phyloP scores from a whole-genome alignment of 2,329 filamentous ascomycete genomes.

The Talaromyces sp. region DNA sequence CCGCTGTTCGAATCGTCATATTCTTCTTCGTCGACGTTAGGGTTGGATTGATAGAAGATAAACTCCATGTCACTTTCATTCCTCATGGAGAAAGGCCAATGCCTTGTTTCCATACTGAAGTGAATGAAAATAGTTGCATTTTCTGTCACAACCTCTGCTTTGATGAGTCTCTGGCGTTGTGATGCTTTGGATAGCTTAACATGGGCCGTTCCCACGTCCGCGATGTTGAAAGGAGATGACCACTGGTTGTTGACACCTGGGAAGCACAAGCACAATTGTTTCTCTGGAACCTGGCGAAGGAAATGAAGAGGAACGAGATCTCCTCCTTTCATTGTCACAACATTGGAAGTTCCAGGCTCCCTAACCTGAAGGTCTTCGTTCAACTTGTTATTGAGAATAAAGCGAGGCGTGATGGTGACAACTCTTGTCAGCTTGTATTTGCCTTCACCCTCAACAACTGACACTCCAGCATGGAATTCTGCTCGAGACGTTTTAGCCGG shows the following conservation, averaged over 20 bases:
- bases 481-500: slow-evolving; percentile 63
- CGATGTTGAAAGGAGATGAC: slow-evolving; percentile 97
- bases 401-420: slow-evolving; percentile 85
- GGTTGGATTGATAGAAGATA: slow-evolving; percentile 91
- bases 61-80: slow-evolving; percentile 98
- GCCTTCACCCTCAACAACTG: slow-evolving; percentile 81
- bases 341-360: slow-evolving; percentile 84
- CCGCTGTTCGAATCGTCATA: slow-evolving; percentile 64
- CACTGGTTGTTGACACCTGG: slow-evolving; percentile 93
- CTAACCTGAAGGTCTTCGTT: slow-evolving; percentile 82
- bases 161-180: slow-evolving; percentile 79
- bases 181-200: slow-evolving; percentile 89
- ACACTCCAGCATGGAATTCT: slow-evolving; percentile 88
- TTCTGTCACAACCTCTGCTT: slow-evolving; percentile 86
- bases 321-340: slow-evolving; percentile 70
- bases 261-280: slow-evolving; percentile 89
- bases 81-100: slow-evolving; percentile 98
- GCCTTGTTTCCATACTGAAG: slow-evolving; percentile 81
- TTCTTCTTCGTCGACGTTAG: slow-evolving; percentile 87
- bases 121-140: slow-evolving; percentile 90
- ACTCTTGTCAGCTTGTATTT: slow-evolving; percentile 98
- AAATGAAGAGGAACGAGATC: slow-evolving; percentile 83
- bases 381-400: slow-evolving; percentile 89
- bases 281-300: slow-evolving; percentile 72
- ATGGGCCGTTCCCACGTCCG: slow-evolving; percentile 85